Percentiles rank a stretch among this genome's conserved stretches.
These are phyloP conservation scores for Gentiana straminea DNA, from an alignment of 257 asterid genomes.

Conservation along the genomic window DNA sequence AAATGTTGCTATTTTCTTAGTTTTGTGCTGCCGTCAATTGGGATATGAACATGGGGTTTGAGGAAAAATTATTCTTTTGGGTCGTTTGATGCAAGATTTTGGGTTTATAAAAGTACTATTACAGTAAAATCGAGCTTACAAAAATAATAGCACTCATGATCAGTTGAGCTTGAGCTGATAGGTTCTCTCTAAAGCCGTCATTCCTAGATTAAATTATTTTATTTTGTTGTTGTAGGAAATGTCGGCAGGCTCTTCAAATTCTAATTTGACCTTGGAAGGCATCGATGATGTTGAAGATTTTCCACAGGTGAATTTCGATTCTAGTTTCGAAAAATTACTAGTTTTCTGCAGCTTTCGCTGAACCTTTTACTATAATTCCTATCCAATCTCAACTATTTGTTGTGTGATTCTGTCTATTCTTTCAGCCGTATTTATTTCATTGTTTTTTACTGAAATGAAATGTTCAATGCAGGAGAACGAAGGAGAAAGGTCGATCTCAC, in stretches of 20 bases:
- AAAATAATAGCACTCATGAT: too few relatives aligned
- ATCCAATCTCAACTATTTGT: not conserved
- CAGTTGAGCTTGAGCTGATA: not conserved
- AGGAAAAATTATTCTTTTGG: too few relatives aligned
- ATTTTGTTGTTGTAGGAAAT: conserved; percentile 17
- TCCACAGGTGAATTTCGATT: conserved; percentile 42
- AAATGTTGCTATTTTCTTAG: too few relatives aligned
- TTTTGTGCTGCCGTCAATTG: too few relatives aligned
- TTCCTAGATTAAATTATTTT: not conserved
- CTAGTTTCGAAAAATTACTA: not conserved
- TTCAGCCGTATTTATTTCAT: not conserved
- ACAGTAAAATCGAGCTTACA: too few relatives aligned
- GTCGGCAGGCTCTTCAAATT: conserved; percentile 14
- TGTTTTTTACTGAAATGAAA: not conserved
- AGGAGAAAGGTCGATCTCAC: conserved; percentile 51
- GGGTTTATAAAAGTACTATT: too few relatives aligned
- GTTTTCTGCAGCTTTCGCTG: conserved; percentile 1
- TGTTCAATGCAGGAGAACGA: conserved; percentile 29
- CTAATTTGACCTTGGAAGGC: conserved; percentile 52
- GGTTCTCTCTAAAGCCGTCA: too few relatives aligned
- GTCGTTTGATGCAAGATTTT: too few relatives aligned
- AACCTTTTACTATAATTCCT: not conserved
- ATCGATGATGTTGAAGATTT: conserved; percentile 57
- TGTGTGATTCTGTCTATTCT: not conserved
- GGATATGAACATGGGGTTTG: too few relatives aligned